Conservation (phyloP, 495 filamentous ascomycete species). For the Astrothelium macrocarpum region DNA sequence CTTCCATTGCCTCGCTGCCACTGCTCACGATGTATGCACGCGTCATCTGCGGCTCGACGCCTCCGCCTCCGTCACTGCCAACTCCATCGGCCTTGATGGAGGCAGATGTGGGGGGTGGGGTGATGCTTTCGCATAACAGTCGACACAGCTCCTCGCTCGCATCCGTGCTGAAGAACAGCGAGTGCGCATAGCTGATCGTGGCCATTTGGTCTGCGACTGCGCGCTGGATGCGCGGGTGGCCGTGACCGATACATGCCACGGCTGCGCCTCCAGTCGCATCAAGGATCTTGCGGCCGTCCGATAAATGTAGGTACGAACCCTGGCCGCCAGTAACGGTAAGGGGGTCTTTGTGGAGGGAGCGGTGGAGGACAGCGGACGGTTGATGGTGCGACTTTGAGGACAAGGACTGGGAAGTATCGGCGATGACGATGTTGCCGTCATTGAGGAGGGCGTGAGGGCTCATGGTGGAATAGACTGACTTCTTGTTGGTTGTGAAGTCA, state of each 20-base stretch:
- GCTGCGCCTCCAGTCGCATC: conserved; percentile 34
- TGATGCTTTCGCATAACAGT: conserved; percentile 18
- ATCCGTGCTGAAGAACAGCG: conserved; percentile 42
- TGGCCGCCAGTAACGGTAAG: conserved; percentile 17
- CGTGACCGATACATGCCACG: conserved; percentile 33
- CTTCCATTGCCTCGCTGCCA: conserved; percentile 58
- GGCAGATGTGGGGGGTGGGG: neutral
- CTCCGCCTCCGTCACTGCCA: neutral
- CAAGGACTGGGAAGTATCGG: neutral
- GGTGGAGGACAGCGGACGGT: conserved; percentile 18
- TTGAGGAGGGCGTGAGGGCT: conserved; percentile 4
- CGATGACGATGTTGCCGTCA: conserved; percentile 11
- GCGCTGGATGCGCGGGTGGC: conserved; percentile 31
- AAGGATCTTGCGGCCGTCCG: conserved; percentile 27
- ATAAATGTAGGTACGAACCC: conserved; percentile 22
- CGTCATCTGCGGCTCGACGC: conserved; percentile 23
- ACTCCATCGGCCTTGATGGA: too few relatives aligned
- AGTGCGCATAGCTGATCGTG: conserved; percentile 44
- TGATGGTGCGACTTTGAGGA: neutral
- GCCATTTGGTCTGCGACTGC: conserved; percentile 43
- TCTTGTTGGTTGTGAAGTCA: too few relatives aligned
- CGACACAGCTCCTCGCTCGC: conserved; percentile 27
- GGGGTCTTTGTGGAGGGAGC: conserved; percentile 21
- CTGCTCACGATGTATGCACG: conserved; percentile 44
- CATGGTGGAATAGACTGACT: neutral